Evolutionary conservation across 805 yeast species (phyloP).

Genomic region (Saturnispora dispora): DNA sequence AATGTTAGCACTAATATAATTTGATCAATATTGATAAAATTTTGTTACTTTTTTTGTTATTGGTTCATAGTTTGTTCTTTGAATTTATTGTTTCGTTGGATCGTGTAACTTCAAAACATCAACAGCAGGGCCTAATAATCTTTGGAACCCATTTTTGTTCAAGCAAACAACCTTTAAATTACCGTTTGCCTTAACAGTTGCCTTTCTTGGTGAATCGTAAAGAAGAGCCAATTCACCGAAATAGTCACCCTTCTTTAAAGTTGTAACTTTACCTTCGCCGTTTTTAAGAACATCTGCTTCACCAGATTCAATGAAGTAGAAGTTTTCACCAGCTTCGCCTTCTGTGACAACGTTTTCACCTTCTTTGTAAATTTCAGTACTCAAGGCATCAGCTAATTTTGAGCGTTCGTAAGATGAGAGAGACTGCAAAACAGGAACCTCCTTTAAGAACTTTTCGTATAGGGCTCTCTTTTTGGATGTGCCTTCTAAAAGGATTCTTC

Average conservation of each 20-base stretch:
- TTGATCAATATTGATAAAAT: background rate
- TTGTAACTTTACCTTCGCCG: conserved; percentile 50
- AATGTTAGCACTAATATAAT: background rate
- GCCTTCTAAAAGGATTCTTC: conserved; percentile 83
- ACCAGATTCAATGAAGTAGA: conserved; percentile 73
- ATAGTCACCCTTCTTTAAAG: conserved; percentile 73
- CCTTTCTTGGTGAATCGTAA: conserved; percentile 88
- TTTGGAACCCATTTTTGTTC: conserved; percentile 86
- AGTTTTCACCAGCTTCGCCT: conserved; percentile 78
- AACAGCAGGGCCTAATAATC: conserved; percentile 90
- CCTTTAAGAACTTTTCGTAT: conserved; percentile 82
- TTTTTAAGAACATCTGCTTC: conserved; percentile 63
- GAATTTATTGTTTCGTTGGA: conserved; percentile 42
- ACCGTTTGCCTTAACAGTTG: conserved; percentile 74
- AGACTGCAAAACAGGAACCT: conserved; percentile 69
- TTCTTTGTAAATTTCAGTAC: conserved; percentile 59
- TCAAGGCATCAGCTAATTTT: conserved; percentile 90
- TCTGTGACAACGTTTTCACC: conserved; percentile 74
- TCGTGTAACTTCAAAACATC: conserved; percentile 80
- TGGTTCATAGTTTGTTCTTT: too few species aligned
- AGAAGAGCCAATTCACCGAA: conserved; percentile 94
- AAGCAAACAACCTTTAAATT: conserved; percentile 82
- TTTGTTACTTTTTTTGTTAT: background rate
- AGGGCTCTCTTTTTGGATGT: conserved; percentile 83
- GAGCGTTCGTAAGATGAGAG: conserved; percentile 76